Conservation (phyloP, 129 eudicot species). For the Daucus carota region DNA sequence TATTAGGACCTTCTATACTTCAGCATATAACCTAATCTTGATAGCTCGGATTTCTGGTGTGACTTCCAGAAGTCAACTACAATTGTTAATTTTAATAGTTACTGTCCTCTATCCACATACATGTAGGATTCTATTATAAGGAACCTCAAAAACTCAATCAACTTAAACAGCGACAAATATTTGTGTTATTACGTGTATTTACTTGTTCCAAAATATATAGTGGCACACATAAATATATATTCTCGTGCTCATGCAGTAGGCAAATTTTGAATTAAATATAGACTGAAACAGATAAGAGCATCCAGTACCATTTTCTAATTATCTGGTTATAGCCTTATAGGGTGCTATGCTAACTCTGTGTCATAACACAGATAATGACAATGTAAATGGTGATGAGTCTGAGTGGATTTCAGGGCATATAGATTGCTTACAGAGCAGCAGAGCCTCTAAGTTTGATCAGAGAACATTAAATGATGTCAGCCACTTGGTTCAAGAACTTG, state of each 20-base stretch:
- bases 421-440: slow-evolving; percentile 23
- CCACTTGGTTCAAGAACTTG: slow-evolving; percentile 39
- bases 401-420: slow-evolving; percentile 36
- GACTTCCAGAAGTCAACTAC: too few relatives aligned
- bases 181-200: background rate
- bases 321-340: background rate
- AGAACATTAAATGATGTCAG: slow-evolving; percentile 35
- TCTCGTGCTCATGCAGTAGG: background rate
- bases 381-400: slow-evolving; percentile 29
- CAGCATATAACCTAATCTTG: background rate
- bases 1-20: background rate
- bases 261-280: background rate
- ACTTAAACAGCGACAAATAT: background rate
- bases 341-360: slow-evolving; percentile 11
- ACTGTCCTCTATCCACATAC: background rate
- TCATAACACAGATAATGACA: slow-evolving; percentile 38
- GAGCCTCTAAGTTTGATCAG: slow-evolving; percentile 19
- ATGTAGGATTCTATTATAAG: background rate
- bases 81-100: background rate
- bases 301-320: background rate
- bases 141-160: background rate
- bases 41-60: background rate
- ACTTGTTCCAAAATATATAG: background rate
- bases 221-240: background rate
- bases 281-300: background rate